Evolutionary conservation across 1,284 basidiomycete species (phyloP).

Genomic region (Cryptococcus sp.): DNA sequence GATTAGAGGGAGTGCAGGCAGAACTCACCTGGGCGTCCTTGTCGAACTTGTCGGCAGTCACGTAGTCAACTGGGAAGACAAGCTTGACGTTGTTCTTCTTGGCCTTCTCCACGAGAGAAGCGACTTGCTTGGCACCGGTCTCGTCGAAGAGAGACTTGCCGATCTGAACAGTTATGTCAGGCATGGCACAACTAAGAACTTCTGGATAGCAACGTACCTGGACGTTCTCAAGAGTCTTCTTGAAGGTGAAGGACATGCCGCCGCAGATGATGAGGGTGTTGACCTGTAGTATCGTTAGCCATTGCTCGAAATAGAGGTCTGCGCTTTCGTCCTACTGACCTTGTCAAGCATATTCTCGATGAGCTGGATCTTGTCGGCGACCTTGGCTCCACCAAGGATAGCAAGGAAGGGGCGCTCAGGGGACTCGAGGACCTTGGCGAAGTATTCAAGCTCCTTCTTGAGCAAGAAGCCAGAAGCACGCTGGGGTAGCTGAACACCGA

Average conservation of each 20-base stretch:
- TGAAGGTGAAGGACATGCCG: slow-evolving; percentile 99
- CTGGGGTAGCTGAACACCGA: slow-evolving; percentile 90
- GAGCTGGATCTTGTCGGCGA: slow-evolving; percentile 97
- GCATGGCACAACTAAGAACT: too few species aligned
- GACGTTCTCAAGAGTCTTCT: slow-evolving; percentile 86
- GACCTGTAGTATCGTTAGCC: slow-evolving; percentile 61
- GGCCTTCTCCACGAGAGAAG: slow-evolving; percentile 84
- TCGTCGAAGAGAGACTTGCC: slow-evolving; percentile 93
- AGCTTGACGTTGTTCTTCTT: slow-evolving; percentile 91
- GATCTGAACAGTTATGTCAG: slow-evolving; percentile 61
- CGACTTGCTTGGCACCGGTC: slow-evolving; percentile 86
- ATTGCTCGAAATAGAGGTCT: not conserved
- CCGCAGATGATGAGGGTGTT: slow-evolving; percentile 95
- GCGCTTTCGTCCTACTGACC: slow-evolving; percentile 54
- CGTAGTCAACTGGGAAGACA: slow-evolving; percentile 92
- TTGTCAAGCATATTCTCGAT: slow-evolving; percentile 99
- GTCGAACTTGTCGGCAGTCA: slow-evolving; percentile 93
- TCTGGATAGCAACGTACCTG: slow-evolving; percentile 58
- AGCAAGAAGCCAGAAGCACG: slow-evolving; percentile 94
- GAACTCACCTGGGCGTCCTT: slow-evolving; percentile 77
- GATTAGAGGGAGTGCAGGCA: not conserved
- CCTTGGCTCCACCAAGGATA: slow-evolving; percentile 97
- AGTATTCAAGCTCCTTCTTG: slow-evolving; percentile 99
- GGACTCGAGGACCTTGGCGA: slow-evolving; percentile 93
- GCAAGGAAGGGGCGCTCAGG: slow-evolving; percentile 96